Conservation (phyloP, 352 stramenopile genomes). For the Peronospora destructor region DNA sequence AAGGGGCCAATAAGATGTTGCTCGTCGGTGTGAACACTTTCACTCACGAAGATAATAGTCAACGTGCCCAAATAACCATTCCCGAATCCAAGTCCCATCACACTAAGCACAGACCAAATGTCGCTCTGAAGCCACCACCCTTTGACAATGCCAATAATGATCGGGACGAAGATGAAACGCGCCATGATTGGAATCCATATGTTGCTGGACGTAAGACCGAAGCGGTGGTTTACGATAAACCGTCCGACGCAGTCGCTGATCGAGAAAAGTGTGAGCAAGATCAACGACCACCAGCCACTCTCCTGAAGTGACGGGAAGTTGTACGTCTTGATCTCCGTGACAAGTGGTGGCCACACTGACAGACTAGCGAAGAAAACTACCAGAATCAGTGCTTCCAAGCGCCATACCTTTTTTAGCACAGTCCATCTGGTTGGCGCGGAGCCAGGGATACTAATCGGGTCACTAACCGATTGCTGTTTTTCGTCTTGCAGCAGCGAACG, state of each 20-base stretch:
- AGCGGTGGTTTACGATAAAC: conserved; percentile 65
- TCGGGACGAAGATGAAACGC: conserved; percentile 55
- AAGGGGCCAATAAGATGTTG: conserved; percentile 68
- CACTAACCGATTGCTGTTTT: conserved; percentile 21
- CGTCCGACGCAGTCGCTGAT: conserved; percentile 62
- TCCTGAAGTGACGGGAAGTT: conserved; percentile 65
- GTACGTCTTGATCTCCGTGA: conserved; percentile 79
- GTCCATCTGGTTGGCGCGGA: conserved; percentile 50
- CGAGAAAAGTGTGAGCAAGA: conserved; percentile 74
- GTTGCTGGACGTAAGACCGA: conserved; percentile 50
- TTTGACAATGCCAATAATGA: conserved; percentile 69
- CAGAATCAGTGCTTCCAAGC: conserved; percentile 59
- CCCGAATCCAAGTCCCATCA: conserved; percentile 57
- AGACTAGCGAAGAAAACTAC: conserved; percentile 68
- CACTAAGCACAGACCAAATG: conserved; percentile 63
- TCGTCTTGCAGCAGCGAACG: conserved; percentile 36
- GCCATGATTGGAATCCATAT: conserved; percentile 56
- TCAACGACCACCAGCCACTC: conserved; percentile 75
- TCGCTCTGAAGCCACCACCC: conserved; percentile 62
- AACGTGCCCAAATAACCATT: conserved; percentile 80
- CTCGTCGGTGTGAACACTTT: conserved; percentile 66
- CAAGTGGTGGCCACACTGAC: conserved; percentile 67
- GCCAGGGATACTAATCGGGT: conserved; percentile 10
- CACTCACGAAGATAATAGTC: conserved; percentile 76
- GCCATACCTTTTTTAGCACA: conserved; percentile 59